phyloP scores from a whole-genome alignment of 495 filamentous ascomycete genomes.

The Aspergillus olivimuriae region DNA sequence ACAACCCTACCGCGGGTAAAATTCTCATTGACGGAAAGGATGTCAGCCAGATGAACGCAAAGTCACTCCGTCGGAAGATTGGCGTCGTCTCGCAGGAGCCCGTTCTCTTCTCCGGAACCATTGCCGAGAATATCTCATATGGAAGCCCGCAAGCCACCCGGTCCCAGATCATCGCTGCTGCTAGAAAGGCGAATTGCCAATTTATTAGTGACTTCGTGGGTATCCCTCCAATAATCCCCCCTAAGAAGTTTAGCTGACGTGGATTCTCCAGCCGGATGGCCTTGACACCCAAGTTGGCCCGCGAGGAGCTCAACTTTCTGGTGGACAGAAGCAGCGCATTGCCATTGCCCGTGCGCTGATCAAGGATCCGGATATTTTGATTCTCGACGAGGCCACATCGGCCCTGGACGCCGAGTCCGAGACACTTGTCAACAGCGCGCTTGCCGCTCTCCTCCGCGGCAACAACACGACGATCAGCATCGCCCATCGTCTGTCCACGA shows the following conservation, averaged over 20 bases:
- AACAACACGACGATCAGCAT: conserved; percentile 96
- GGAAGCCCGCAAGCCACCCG: conserved; percentile 74
- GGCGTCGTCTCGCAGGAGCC: conserved; percentile 94
- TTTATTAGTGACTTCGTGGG: conserved; percentile 90
- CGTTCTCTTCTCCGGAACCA: conserved; percentile 89
- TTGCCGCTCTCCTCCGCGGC: conserved; percentile 70
- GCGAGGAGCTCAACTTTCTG: conserved; percentile 87
- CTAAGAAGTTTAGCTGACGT: conserved; percentile 8
- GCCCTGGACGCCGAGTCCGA: conserved; percentile 97
- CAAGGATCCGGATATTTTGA: conserved; percentile 93
- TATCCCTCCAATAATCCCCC: conserved; percentile 6
- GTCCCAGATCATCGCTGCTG: conserved; percentile 77
- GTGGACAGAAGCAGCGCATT: conserved; percentile 96
- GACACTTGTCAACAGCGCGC: conserved; percentile 86
- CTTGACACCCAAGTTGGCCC: conserved; percentile 91
- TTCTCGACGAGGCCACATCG: conserved; percentile 90
- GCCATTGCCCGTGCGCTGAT: conserved; percentile 92
- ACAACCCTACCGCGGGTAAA: conserved; percentile 67
- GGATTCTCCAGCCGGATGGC: conserved; percentile 61
- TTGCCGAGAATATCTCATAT: conserved; percentile 96
- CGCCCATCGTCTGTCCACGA: conserved; percentile 89
- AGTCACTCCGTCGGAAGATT: conserved; percentile 87
- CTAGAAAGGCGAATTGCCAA: conserved; percentile 89
- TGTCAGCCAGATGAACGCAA: conserved; percentile 83
- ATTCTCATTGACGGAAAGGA: conserved; percentile 83